Evolutionary conservation across 1,284 basidiomycete species (phyloP), one percentile per base, ranked within the genome.

Genomic region (Baeospora myosura): DNA sequence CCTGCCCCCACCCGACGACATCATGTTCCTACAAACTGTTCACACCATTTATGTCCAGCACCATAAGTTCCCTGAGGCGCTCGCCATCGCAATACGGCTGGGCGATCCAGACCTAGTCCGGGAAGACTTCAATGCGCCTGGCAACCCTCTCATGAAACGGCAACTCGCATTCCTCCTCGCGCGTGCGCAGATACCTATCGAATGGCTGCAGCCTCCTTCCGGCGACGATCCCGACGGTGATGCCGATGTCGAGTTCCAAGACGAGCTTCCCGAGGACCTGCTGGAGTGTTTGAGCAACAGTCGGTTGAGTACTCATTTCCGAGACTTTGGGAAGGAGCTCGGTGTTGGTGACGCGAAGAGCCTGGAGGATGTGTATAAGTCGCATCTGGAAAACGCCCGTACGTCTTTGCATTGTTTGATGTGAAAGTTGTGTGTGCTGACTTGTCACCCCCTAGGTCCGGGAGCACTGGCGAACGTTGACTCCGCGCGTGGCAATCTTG

Each of bases 291-390:
- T 97, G 44, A 87, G 82, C 64, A 95, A 95, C 57, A 76, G 80
- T 5, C 79, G 82, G 43, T 69, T 97, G n/a, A 91, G 87, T 45
- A 61, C 71, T 23, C 81, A 87, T 58, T 98, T 98, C 75, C 80
- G 81, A 41, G 81, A 82, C 21, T 98, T 97, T 56, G 96, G 93
- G 28, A 96, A 94, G 63, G 95, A 98, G 61, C 73, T 99, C 42
- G 92, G 85, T 40, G 94, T 97, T 3, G 68, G 74, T 5, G 95
- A 98, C 35, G 77, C 96, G 4, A 92, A 90, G 69, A 87, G 82
- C 39, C 68, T 98, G 42, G 96, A 98, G 58, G 96, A 98, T 61
- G 90, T 98, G 23, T 99, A 98, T 72, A 99, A 98, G 64, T 82
- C 84, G 5, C 94, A 99, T 65, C 72, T 98, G 16, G 95, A 98